These are phyloP conservation scores for Cercospora sojina DNA, from an alignment of 2,329 filamentous ascomycete genomes.

Conservation along the genomic window DNA sequence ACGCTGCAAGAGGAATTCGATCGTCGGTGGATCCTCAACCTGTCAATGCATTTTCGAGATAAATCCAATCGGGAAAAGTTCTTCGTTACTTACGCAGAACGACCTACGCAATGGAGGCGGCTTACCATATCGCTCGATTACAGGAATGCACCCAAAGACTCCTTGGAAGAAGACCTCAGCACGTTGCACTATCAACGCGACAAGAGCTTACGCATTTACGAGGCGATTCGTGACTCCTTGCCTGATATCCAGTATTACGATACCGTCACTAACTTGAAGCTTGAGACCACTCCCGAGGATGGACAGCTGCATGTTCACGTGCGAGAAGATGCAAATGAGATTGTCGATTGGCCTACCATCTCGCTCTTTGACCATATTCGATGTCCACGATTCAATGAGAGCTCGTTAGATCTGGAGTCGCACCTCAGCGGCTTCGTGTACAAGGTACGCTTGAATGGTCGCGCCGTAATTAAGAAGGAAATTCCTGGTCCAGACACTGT, in stretches of 20 bases:
- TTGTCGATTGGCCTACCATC: slow-evolving; percentile 77
- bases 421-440: slow-evolving; percentile 98
- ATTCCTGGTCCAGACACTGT: slow-evolving; percentile 94
- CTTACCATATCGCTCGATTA: slow-evolving; percentile 96
- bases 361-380: slow-evolving; percentile 71
- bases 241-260: slow-evolving; percentile 94
- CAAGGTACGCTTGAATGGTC: slow-evolving; percentile 71
- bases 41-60: slow-evolving; percentile 98
- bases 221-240: slow-evolving; percentile 87
- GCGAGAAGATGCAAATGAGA: slow-evolving; percentile 95
- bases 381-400: slow-evolving; percentile 63
- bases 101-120: slow-evolving; percentile 74
- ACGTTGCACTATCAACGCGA: slow-evolving; percentile 80
- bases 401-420: slow-evolving; percentile 77
- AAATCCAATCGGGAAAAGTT: slow-evolving; percentile 93
- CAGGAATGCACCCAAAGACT: slow-evolving; percentile 72
- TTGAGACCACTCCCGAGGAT: slow-evolving; percentile 80
- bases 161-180: slow-evolving; percentile 79
- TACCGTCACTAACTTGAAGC: slow-evolving; percentile 91
- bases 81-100: slow-evolving; percentile 90
- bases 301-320: slow-evolving; percentile 92
- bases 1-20: slow-evolving; percentile 80
- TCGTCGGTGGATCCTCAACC: slow-evolving; percentile 82
- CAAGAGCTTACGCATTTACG: slow-evolving; percentile 90
- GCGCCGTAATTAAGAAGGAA: slow-evolving; percentile 89